Evolutionary conservation across 1,284 basidiomycete genomes (phyloP).

Genomic region (Papiliotrema terrestris): DNA sequence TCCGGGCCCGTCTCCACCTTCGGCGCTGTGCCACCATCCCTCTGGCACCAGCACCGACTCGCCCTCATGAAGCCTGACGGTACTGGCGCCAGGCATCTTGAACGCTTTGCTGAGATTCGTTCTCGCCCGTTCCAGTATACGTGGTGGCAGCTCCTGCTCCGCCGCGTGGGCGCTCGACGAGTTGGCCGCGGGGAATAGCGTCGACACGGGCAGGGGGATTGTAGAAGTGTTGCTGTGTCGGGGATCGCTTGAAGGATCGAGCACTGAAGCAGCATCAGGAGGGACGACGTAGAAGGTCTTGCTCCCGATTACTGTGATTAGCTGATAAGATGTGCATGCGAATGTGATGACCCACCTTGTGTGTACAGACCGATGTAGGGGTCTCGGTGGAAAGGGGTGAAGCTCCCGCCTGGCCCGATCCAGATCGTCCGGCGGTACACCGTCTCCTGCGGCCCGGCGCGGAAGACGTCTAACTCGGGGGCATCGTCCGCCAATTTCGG

Average conservation of each 20-base stretch:
- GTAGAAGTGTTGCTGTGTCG: conserved; percentile 33
- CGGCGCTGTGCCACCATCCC: conserved; percentile 45
- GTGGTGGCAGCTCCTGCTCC: conserved; percentile 15
- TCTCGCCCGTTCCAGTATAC: conserved; percentile 10
- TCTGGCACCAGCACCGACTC: conserved; percentile 42
- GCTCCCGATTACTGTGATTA: conserved; percentile 24
- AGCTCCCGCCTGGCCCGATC: conserved; percentile 38
- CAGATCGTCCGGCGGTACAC: conserved; percentile 40
- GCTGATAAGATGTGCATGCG: neutral
- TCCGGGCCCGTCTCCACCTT: conserved; percentile 25
- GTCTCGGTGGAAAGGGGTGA: conserved; percentile 44
- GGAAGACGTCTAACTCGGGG: conserved; percentile 31
- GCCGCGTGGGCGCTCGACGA: neutral
- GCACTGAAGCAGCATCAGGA: conserved; percentile 19
- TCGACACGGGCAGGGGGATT: conserved; percentile 31
- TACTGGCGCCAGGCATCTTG: conserved; percentile 25
- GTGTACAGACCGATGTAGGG: conserved; percentile 44
- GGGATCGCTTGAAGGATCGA: conserved; percentile 21
- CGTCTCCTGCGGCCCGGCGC: conserved; percentile 19
- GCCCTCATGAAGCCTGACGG: conserved; percentile 26
- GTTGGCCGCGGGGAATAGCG: conserved; percentile 7
- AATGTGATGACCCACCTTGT: conserved; percentile 23
- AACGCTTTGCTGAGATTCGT: conserved; percentile 18
- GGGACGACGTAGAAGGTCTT: conserved; percentile 42
- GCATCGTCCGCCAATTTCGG: conserved; percentile 14